Evolutionary conservation across 108 stramenopile genomes (phyloP), one percentile per base, ranked within the genome.

Genomic region (Asterionellopsis glacialis): DNA sequence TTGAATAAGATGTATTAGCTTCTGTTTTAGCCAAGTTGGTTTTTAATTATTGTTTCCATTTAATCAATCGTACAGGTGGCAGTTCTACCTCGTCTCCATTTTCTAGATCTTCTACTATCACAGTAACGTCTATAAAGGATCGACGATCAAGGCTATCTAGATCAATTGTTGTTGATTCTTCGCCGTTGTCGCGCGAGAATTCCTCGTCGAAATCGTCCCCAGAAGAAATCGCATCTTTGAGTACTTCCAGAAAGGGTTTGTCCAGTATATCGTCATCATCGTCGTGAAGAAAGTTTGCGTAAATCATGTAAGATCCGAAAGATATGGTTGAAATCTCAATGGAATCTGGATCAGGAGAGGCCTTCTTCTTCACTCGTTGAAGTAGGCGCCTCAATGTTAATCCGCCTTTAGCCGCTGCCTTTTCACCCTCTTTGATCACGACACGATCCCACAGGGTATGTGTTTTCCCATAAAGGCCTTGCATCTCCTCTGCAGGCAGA

Each of bases 381-480:
- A 95, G 33, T 27, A 95, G 61, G 16, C 60, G 58, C 25, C 59
- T 54, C 26, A 95, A 40, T 11, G 82, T 82, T 39, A 90, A 61
- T 14, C 76, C 85, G n/a, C 78, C 68, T n/a, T 70, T 58, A 22
- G 41, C 28, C 10, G 75, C 63, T n/a, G 66, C 45, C 66, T 84
- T 86, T 53, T 78, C 77, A 38, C 70, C 61, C 21, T 79, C 89
- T 18, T 77, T 79, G 22, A 98, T 62, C 21, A 77, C 69, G 10
- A 98, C 77, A 25, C 75, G 67, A 66, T 98, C 95, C 99, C 99
- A 99, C 24, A 95, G 72, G 16, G 94, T 98, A 69, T 85, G 93
- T 22, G 67, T 78, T 54, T 65, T 63, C 23, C 85, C 90, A 58
- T 76, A 58, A 24, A 84, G 50, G 11, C 88, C 83, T 0, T 49